Percentiles rank a stretch among this genome's conserved stretches.
Conservation (phyloP, 73 alveolate genomes). For the Paramecium tetraurelia region DNA sequence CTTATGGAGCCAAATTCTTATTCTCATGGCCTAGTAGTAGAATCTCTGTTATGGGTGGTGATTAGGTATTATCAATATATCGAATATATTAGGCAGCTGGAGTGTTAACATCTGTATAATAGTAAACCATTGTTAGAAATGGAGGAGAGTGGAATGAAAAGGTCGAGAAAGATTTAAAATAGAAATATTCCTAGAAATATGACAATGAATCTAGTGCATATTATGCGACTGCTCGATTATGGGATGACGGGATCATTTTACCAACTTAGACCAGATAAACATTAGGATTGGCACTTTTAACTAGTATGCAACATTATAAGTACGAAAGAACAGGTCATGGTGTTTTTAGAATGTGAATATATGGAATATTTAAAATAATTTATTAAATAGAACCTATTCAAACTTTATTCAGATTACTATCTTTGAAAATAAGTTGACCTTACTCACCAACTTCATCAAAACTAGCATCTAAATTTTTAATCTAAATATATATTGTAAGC, state of each 20-base stretch:
- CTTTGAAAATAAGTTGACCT: background rate
- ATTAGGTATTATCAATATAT: constrained; percentile 62
- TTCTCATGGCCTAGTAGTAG: constrained; percentile 90
- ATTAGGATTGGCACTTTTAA: constrained; percentile 68
- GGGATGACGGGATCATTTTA: constrained; percentile 96
- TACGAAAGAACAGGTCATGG: constrained; percentile 11
- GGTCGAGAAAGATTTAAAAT: constrained; percentile 61
- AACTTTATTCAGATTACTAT: background rate
- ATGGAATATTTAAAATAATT: background rate
- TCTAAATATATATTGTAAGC: no score
- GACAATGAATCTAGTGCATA: constrained; percentile 83
- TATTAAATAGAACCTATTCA: background rate
- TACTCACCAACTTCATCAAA: background rate
- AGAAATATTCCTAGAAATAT: constrained; percentile 61
- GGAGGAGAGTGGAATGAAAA: constrained; percentile 68
- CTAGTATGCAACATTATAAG: constrained; percentile 10
- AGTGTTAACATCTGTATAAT: constrained; percentile 60
- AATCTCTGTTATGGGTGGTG: constrained; percentile 98
- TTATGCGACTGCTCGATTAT: constrained; percentile 87
- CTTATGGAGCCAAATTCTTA: constrained; percentile 90
- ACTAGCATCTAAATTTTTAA: background rate
- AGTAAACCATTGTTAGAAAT: constrained; percentile 61
- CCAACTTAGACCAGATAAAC: constrained; percentile 79
- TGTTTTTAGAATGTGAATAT: constrained; percentile 40
- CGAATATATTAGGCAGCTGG: constrained; percentile 54